These are phyloP conservation scores for Colletotrichum eleusines DNA, from an alignment of 2,329 filamentous ascomycete species.

Conservation along the genomic window DNA sequence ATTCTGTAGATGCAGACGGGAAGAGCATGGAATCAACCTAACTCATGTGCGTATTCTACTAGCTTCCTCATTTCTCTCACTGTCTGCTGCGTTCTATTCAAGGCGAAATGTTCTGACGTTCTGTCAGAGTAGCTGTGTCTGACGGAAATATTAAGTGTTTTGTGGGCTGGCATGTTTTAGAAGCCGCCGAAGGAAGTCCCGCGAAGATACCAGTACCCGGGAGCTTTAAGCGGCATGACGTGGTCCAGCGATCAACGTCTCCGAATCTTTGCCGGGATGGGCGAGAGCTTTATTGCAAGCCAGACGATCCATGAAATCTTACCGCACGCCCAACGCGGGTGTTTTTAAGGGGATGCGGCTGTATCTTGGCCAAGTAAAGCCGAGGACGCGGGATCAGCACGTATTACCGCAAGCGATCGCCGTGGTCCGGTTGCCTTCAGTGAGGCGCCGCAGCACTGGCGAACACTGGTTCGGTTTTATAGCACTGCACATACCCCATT, in stretches of 20 bases:
- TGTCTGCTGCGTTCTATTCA: slow-evolving; percentile 11
- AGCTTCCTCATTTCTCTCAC: slow-evolving; percentile 9
- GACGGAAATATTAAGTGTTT: slow-evolving; percentile 17
- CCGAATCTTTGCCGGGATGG: slow-evolving; percentile 4
- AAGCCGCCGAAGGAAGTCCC: slow-evolving; percentile 5
- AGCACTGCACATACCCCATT: neutral
- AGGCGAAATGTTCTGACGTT: slow-evolving; percentile 28
- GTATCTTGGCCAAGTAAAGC: neutral
- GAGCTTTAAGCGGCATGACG: slow-evolving; percentile 9
- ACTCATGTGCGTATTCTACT: slow-evolving; percentile 4
- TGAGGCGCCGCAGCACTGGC: slow-evolving; percentile 20
- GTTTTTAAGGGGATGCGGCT: neutral
- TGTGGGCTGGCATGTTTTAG: slow-evolving; percentile 24
- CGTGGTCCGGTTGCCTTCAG: slow-evolving; percentile 25
- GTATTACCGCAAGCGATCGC: slow-evolving; percentile 27
- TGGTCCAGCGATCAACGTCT: slow-evolving; percentile 38
- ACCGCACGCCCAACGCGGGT: neutral
- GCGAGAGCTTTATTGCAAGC: neutral
- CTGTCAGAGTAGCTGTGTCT: slow-evolving; percentile 22
- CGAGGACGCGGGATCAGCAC: slow-evolving; percentile 18
- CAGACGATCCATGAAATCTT: neutral
- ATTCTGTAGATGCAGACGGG: neutral
- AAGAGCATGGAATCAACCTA: neutral
- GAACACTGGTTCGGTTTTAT: neutral
- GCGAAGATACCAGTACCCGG: slow-evolving; percentile 18